These are phyloP conservation scores for Parathielavia hyrcaniae DNA, from an alignment of 495 filamentous ascomycete genomes.

Conservation along the genomic window DNA sequence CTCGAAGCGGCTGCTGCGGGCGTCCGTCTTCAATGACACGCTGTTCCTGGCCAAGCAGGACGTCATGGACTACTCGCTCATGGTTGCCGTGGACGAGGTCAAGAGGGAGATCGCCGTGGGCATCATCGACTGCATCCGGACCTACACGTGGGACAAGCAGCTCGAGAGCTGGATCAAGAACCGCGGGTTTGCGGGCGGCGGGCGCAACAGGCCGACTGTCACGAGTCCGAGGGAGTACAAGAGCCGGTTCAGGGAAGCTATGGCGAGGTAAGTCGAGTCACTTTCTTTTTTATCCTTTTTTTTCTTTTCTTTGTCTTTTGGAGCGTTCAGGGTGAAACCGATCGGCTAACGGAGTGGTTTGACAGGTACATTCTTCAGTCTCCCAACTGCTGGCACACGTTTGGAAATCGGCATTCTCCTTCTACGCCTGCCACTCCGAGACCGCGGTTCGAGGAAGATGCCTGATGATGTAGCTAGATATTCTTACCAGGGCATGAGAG, in stretches of 20 bases:
- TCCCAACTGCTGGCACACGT: constrained; percentile 47
- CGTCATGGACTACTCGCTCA: constrained; percentile 98
- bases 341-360: background rate
- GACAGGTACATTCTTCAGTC: constrained; percentile 46
- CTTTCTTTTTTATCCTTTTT: no score
- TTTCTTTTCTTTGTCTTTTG: constrained; percentile 53
- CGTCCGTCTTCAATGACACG: constrained; percentile 94
- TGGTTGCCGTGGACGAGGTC: constrained; percentile 93
- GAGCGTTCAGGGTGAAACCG: background rate
- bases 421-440: constrained; percentile 23
- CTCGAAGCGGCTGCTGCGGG: constrained; percentile 78
- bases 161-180: constrained; percentile 99
- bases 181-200: constrained; percentile 75
- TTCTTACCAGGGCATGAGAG: background rate
- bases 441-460: constrained; percentile 30
- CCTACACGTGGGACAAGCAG: constrained; percentile 99
- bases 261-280: constrained; percentile 85
- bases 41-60: constrained; percentile 85
- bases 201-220: constrained; percentile 86
- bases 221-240: constrained; percentile 98
- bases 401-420: constrained; percentile 24
- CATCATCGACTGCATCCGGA: constrained; percentile 97
- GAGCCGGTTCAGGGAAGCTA: constrained; percentile 89
- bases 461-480: background rate
- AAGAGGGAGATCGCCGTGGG: constrained; percentile 88